Evolutionary conservation across 768 basidiomycete species (phyloP), one percentile per base, ranked within the genome.

Genomic region (Tricholoma sp.): DNA sequence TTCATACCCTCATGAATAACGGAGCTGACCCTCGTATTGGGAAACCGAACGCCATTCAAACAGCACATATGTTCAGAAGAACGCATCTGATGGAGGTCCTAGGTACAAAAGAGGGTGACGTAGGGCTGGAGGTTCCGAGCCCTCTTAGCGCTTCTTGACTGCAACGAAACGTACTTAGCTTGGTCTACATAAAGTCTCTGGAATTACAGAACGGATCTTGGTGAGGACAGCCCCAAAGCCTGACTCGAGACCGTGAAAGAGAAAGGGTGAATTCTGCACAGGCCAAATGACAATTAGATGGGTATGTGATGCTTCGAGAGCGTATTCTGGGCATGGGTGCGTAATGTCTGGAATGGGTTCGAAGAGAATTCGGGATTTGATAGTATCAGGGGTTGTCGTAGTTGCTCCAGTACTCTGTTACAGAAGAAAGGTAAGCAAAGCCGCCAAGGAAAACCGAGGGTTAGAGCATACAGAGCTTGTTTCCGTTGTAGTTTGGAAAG

Each of bases 281-380:
- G 22, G 45, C 11, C 11, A 22, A 37, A 16, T 16, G 5, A 46
- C 22, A 14, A 7, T 24, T 46, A 24, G 1, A 16, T 14, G 22
- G 27, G 16, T 10, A 11, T 18, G 47, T 72, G 65, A 60, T 79
- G 83, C 61, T 82, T 84, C 34, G 90, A 59, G 10, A 91, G 74
- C 0, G 91, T 90, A 66, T 92, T 92, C 67, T 86, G 79, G 2
- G 85, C 88, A 67, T 93, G 91, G 4, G 79, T 86, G 5, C 89
- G 85, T 62, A 92, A 88, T 1, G 88, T 85, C 63, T 84, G 74
- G 67, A 92, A 92, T 1, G 91, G 91, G 64, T 85, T 86, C 31
- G 79, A 71, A 9, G 81, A 69, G 65, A 84, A 92, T 37, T 82
- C 79, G 5, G 85, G 77, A 63, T 84, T 86, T 19, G 83, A 76